Base-by-base conservation (phyloP, 441 rosid species). In the Aquilaria agallochum region DNA sequence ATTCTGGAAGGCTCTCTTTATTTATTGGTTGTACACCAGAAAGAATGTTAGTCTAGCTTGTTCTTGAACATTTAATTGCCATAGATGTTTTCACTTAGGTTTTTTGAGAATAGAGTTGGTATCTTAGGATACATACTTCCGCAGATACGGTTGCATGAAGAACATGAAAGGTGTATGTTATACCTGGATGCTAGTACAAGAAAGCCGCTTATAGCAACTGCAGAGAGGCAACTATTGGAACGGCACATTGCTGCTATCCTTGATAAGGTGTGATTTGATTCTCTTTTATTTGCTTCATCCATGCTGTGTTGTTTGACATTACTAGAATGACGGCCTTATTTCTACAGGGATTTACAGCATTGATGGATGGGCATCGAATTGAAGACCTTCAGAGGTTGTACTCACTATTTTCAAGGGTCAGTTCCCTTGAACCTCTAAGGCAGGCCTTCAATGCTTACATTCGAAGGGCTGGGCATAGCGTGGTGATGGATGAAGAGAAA, bases 401-500 rank as follows among this genome's bases (percentile, higher is more conserved):
- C 72, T 78, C 74, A 32, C 72, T 95, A 62, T 85, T 90, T 73
- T 74, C 83, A 27, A 83, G 98, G 78, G 96, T 92, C 68, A 86
- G 76, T 68, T 77, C 93, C 57, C 96, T 95, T 59, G 99, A 95
- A 72, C 79, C 93, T 54, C 68, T 92, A 66, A 83, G 99, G 75
- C 96, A 83, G 77, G 93, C 92, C 60, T 84, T 95, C 58, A 90
- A 86, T 67, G 74, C 81, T 11, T 92, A 90, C 74, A 82, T 87
- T 53, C 88, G 97, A 51, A 86, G 80, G 80, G 85, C 92, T 46
- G 99, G 98, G 61, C 89, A 92, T 69, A 77, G 86, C 68, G 75
- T 85, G 47, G 85, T 92, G 64, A 81, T 92, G 96, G 99, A 95
- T 81, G 98, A 95, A 74, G 99, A 95, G 79, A 95, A 92, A 75